Base-by-base conservation (phyloP, 2,329 filamentous ascomycete genomes). In the Scedosporium aurantiacum region DNA sequence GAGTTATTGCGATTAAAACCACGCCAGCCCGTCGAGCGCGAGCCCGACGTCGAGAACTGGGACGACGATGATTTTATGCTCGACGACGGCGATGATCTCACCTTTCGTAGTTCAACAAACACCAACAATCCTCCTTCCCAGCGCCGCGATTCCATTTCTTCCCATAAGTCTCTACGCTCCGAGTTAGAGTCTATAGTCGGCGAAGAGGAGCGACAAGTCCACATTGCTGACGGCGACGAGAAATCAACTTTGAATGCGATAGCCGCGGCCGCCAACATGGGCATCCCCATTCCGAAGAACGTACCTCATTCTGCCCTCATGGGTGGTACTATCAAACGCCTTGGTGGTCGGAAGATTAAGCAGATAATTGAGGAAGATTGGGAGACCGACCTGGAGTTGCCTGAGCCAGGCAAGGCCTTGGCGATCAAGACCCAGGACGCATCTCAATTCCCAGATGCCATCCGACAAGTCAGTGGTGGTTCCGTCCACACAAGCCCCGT, bases 291-390 rank as follows among this genome's bases (percentile, higher is more conserved):
- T 61, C 94, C 94, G 28, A 79, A 84, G 59, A 92, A 92, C 70
- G 85, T 97, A 37, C 91, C 93, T 1, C 85, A 89, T 32, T 96
- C 93, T 21, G 94, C 94, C 32, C 78, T 99, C 50, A 83, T 94
- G 71, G 93, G 93, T 60, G 94, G 94, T 60, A 93, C 91, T 8
- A 97, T 97, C 70, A 96, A 95, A 76, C 82, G 92, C 67, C 80
- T 97, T 40, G 92, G 92, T 58, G 85, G 85, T 63, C 82, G 84
- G 66, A 91, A 87, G 68, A 79, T 88, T 21, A 87, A 85, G 68
- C 88, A 84, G 69, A 84, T 87, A 47, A 83, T 90, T 63, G 85
- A 89, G 65, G 88, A 91, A 67, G 89, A 93, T 71, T 93, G 90
- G 86, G 87, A 85, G 64, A 88, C 91, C 66, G 90, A 93, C 67